Evolutionary conservation across 345 rosid genomes (phyloP).

Genomic region (Sisymbrium altissimum): DNA sequence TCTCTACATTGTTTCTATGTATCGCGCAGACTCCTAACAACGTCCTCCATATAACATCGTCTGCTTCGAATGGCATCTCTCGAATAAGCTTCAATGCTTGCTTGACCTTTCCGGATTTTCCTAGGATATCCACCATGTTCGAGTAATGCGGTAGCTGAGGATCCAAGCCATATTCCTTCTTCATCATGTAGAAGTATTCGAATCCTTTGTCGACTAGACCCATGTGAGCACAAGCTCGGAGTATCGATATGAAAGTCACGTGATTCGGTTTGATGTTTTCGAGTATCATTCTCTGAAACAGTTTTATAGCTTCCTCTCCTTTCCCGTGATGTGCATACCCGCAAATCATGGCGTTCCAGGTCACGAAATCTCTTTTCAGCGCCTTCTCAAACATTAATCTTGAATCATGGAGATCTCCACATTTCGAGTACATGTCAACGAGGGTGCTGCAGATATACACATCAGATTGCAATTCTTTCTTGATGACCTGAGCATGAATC

Average conservation of each 20-base stretch:
- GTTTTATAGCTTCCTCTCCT: conserved; percentile 64
- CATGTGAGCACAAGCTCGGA: conserved; percentile 89
- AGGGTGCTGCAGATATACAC: conserved; percentile 81
- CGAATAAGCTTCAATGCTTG: conserved; percentile 58
- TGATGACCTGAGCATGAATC: conserved; percentile 78
- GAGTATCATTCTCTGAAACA: conserved; percentile 58
- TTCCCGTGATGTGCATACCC: conserved; percentile 88
- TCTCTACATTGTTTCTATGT: conserved; percentile 63
- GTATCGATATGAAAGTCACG: conserved; percentile 84
- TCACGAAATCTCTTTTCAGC: conserved; percentile 59
- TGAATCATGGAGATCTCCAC: conserved; percentile 82
- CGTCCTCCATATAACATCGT: conserved; percentile 82
- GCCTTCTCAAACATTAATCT: conserved; percentile 65
- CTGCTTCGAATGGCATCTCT: conserved; percentile 78
- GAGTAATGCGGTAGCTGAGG: conserved; percentile 86
- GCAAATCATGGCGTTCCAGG: conserved; percentile 93
- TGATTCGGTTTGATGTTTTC: conserved; percentile 63
- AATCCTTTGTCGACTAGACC: conserved; percentile 61
- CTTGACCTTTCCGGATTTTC: conserved; percentile 63
- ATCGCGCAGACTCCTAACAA: conserved; percentile 71
- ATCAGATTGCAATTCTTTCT: conserved; percentile 67
- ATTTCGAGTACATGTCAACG: conserved; percentile 95
- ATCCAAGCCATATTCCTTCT: conserved; percentile 47
- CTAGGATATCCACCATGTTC: conserved; percentile 88
- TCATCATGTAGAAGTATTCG: conserved; percentile 67